Conservation (phyloP, 2,329 filamentous ascomycete genomes). For the Beauveria bassiana region DNA sequence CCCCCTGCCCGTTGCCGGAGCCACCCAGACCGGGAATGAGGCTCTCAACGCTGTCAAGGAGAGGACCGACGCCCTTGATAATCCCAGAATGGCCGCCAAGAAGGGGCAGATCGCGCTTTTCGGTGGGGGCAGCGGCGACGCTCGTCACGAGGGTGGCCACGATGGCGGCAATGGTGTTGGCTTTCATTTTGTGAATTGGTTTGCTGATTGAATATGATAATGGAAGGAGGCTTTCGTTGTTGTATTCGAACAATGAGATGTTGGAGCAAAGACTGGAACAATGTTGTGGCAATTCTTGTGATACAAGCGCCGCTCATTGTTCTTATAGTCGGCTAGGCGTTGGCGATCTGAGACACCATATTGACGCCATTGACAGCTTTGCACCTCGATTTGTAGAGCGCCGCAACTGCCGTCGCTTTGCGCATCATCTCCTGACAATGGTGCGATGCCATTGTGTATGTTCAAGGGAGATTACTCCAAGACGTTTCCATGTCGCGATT, state of each 20-base stretch:
- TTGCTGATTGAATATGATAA: not conserved
- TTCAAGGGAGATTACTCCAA: not conserved
- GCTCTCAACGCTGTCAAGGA: slow-evolving; percentile 5
- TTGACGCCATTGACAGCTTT: slow-evolving; percentile 6
- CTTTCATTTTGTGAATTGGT: not conserved
- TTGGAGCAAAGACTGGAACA: not conserved
- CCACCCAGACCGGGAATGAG: not conserved
- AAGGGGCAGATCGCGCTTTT: slow-evolving; percentile 6
- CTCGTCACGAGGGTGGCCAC: slow-evolving; percentile 1
- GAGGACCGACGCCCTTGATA: not conserved
- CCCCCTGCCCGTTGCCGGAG: not conserved
- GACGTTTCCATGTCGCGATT: slow-evolving; percentile 7
- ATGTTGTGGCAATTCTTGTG: not conserved
- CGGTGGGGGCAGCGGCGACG: slow-evolving; percentile 1
- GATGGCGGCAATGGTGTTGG: slow-evolving; percentile 1
- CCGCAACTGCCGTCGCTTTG: not conserved
- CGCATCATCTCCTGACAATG: not conserved
- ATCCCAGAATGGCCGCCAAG: slow-evolving; percentile 3
- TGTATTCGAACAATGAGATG: not conserved
- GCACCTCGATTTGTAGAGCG: not conserved
- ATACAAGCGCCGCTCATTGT: not conserved
- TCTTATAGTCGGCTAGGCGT: not conserved
- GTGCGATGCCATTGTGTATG: not conserved
- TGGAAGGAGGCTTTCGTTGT: not conserved
- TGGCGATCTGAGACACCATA: slow-evolving; percentile 6